Base-by-base conservation (phyloP, 2,329 filamentous ascomycete species). In the Lachnellula hyalina region DNA sequence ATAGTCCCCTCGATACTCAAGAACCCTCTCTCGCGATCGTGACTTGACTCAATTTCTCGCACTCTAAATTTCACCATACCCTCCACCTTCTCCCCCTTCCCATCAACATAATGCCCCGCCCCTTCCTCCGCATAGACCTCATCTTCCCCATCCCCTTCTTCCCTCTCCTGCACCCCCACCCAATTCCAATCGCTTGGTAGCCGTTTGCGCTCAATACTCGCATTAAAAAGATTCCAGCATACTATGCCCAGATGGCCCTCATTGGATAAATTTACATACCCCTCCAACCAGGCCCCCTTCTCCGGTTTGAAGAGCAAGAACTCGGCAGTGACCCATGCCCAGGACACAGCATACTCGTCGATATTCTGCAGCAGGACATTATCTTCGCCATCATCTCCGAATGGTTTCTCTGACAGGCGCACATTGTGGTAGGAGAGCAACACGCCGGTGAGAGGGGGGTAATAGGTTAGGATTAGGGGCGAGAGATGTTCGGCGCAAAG, bases 221-320 rank as follows among this genome's bases (percentile, higher is more conserved):
- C 89, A 63, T 94, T 96, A 78, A 97, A 97, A 61, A 90, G 83
- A 70, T 93, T 93, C 73, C 90, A 92, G 70, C 90, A 94, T 11
- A 95, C 84, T 2, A 96, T 81, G 19, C 93, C 92, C 6, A 99
- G 79, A 67, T 96, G 90, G 6, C 90, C 90, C 63, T 94, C 89
- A 47, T 87, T 93, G 68, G 96, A 90, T 32, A 96, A 77, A 65
- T 93, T 94, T 53, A 96, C 81, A 62, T 80, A 85, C 11, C 90
- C 94, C 62, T 92, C 86, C 67, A 97, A 80, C 72, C 81, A 84
- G 8, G 85, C 83, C 36, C 89, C 89, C 46, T 82, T 81, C 51
- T 79, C 77, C 0, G 94, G 93, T 34, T 87, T 81, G 69, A 96
- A 95, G 17, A 97, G 75, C 45, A 95, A 78, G 59, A 96, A 87